A percentile compares a stretch with the other conserved stretches of the same genome.
Evolutionary conservation across 1,284 basidiomycete species (phyloP).

Genomic region (Xerocomus amazonicus): DNA sequence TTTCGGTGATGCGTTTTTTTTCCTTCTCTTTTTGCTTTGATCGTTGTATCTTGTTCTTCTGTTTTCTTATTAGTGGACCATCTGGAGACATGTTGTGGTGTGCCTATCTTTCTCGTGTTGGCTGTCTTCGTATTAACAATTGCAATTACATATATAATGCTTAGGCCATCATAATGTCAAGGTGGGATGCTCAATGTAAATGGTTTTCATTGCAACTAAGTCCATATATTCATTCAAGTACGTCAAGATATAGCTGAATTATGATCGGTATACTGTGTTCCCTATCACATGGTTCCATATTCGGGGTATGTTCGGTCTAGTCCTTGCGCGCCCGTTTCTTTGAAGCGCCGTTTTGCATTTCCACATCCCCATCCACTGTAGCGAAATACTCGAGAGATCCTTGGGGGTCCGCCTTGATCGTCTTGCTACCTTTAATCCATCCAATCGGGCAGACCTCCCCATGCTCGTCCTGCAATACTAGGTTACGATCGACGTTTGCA

Average conservation of each 20-base stretch:
- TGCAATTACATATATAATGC: too few species aligned
- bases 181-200: not conserved
- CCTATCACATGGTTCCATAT: not conserved
- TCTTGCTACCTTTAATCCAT: conserved; percentile 74
- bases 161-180: too few species aligned
- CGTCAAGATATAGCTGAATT: not conserved
- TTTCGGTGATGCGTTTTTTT: not conserved
- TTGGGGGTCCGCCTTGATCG: conserved; percentile 75
- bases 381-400: conserved; percentile 76
- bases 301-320: conserved; percentile 6
- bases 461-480: conserved; percentile 60
- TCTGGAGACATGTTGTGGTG: too few species aligned
- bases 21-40: not conserved
- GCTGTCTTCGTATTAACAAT: too few species aligned
- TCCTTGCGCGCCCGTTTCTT: conserved; percentile 31
- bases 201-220: not conserved
- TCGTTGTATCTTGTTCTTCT: not conserved
- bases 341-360: conserved; percentile 29
- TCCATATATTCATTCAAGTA: not conserved
- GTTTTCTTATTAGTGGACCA: too few species aligned
- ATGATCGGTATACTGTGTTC: not conserved
- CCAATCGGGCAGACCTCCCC: conserved; percentile 90
- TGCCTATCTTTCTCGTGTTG: too few species aligned
- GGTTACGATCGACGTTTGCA: not conserved
- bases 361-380: conserved; percentile 28